Percentiles rank a stretch among this genome's conserved stretches.
These are phyloP conservation scores for Xylaria venustula DNA, from an alignment of 495 filamentous ascomycete genomes.

Conservation along the genomic window DNA sequence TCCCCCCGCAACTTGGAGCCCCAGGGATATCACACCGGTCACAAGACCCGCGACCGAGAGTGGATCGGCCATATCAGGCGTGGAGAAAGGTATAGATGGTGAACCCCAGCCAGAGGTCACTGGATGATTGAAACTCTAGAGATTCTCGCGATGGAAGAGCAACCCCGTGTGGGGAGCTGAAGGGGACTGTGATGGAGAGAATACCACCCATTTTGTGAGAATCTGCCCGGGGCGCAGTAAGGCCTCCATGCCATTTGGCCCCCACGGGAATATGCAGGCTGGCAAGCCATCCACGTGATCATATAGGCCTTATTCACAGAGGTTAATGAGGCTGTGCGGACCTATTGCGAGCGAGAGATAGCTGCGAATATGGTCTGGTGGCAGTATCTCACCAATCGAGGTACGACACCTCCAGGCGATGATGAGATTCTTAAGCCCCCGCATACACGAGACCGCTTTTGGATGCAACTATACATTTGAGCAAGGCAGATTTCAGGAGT, in stretches of 20 bases:
- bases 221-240: not conserved
- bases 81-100: not conserved
- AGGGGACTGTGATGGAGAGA: not conserved
- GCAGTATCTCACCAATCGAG: no score
- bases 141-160: not conserved
- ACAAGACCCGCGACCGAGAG: not conserved
- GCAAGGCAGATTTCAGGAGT: not conserved
- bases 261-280: not conserved
- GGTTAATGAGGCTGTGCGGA: not conserved
- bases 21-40: slow-evolving; percentile 3
- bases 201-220: no score
- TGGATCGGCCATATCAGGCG: not conserved
- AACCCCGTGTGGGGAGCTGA: not conserved
- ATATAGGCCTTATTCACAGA: not conserved
- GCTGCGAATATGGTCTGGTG: no score
- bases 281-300: not conserved
- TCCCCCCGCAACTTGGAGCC: not conserved
- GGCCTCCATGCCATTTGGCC: not conserved
- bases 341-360: no score
- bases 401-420: no score
- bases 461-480: not conserved
- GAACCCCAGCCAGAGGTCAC: no score
- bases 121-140: not conserved
- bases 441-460: no score
- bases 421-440: no score